A percentile compares a stretch with the other conserved stretches of the same genome.
These are phyloP conservation scores for Sistotremastrum suecicum DNA, from an alignment of 768 basidiomycete genomes.

Conservation along the genomic window DNA sequence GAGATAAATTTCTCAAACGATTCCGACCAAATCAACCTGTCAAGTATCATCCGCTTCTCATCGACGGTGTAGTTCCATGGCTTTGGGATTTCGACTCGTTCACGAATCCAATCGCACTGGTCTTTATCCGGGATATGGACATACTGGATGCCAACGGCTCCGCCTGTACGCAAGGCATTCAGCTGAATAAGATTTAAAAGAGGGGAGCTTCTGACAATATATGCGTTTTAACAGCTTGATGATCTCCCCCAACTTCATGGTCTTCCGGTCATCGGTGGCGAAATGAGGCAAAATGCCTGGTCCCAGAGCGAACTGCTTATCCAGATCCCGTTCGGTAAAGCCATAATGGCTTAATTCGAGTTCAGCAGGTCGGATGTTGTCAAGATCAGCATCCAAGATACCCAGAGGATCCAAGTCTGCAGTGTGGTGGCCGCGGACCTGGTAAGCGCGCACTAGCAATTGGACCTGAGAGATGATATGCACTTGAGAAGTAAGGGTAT, in stretches of 20 bases:
- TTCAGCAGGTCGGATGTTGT: slow-evolving; percentile 66
- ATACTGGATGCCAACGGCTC: slow-evolving; percentile 81
- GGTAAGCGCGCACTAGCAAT: slow-evolving; percentile 94
- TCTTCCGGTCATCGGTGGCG: slow-evolving; percentile 69
- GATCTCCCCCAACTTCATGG: slow-evolving; percentile 85
- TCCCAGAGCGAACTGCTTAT: slow-evolving; percentile 88
- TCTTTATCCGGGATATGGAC: slow-evolving; percentile 96
- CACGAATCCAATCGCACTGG: slow-evolving; percentile 98
- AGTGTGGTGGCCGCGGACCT: slow-evolving; percentile 95
- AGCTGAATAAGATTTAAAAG: slow-evolving; percentile 2
- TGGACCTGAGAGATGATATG: slow-evolving; percentile 49
- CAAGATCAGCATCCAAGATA: slow-evolving; percentile 81
- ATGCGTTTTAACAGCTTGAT: slow-evolving; percentile 83
- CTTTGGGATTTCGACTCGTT: slow-evolving; percentile 86
- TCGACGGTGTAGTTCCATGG: slow-evolving; percentile 98
- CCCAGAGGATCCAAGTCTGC: slow-evolving; percentile 94
- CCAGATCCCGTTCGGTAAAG: slow-evolving; percentile 86
- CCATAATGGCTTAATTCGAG: slow-evolving; percentile 90
- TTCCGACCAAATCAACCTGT: slow-evolving; percentile 99
- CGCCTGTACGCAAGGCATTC: slow-evolving; percentile 32
- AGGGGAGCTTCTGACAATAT: slow-evolving; percentile 56
- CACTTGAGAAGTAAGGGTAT: slow-evolving; percentile 1
- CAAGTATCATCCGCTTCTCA: slow-evolving; percentile 98
- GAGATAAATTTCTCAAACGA: slow-evolving; percentile 98
- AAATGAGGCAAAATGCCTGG: slow-evolving; percentile 96